A percentile compares a stretch with the other conserved stretches of the same genome.
These are phyloP conservation scores for Erucastrum elatum DNA, from an alignment of 345 rosid genomes.

Conservation along the genomic window DNA sequence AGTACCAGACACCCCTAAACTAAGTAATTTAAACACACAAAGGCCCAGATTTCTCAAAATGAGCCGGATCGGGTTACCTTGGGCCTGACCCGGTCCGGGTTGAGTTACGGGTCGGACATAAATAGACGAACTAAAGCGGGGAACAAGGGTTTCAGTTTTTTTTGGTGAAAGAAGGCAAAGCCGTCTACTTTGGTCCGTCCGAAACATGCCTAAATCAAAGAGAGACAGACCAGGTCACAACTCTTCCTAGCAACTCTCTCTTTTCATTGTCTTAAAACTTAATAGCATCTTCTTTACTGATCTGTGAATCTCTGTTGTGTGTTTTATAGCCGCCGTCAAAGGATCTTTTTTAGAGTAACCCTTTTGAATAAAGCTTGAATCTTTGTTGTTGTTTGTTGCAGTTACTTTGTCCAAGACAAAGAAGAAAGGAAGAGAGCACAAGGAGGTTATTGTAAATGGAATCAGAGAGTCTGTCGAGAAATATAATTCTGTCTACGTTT, in stretches of 20 bases:
- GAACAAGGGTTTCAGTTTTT: conserved; percentile 29
- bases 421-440: conserved; percentile 95
- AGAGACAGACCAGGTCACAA: conserved; percentile 70
- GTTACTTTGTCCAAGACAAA: conserved; percentile 94
- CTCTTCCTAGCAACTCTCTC: not conserved
- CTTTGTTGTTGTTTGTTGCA: conserved; percentile 38
- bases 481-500: conserved; percentile 63
- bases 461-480: conserved; percentile 72
- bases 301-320: conserved; percentile 18
- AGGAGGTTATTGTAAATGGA: conserved; percentile 61
- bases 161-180: not conserved
- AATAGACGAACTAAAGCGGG: not conserved
- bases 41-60: not conserved
- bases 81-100: conserved; percentile 3
- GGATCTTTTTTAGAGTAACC: conserved; percentile 23
- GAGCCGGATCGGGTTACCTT: not conserved
- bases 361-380: not conserved
- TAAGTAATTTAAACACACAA: not conserved
- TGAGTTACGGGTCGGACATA: conserved; percentile 15
- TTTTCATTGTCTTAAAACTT: not conserved
- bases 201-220: conserved; percentile 90
- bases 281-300: conserved; percentile 53
- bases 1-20: no score
- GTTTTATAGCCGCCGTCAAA: conserved; percentile 33
- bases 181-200: conserved; percentile 22